Conservation (phyloP, 495 filamentous ascomycete species). For the Xylaria venustula region DNA sequence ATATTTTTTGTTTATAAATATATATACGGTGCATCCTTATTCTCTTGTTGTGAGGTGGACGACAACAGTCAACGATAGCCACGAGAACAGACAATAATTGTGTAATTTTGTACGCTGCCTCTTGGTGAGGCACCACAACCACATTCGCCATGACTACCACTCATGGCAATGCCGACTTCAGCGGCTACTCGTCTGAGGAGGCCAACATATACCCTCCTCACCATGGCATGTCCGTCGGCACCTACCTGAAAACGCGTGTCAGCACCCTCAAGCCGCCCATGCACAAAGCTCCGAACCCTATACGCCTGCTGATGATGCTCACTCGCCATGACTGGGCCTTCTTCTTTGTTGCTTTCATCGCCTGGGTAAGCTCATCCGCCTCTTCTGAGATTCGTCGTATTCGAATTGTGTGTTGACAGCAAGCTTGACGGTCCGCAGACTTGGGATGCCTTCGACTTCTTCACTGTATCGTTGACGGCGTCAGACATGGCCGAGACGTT, state of each 20-base stretch:
- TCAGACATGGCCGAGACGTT: conserved; percentile 66
- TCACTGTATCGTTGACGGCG: conserved; percentile 80
- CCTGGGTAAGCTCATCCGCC: conserved; percentile 53
- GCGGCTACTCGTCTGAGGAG: conserved; percentile 12
- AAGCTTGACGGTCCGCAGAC: conserved; percentile 40
- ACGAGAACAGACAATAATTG: not conserved
- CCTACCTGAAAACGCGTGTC: conserved; percentile 70
- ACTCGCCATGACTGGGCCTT: conserved; percentile 81
- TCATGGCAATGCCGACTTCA: not conserved
- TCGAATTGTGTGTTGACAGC: not conserved
- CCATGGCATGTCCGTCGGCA: conserved; percentile 53
- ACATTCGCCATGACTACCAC: conserved; percentile 1
- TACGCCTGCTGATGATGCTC: conserved; percentile 66
- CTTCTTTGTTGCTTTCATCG: conserved; percentile 69
- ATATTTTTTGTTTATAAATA: too few species aligned
- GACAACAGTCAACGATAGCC: too few species aligned
- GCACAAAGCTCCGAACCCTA: conserved; percentile 75
- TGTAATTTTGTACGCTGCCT: not conserved
- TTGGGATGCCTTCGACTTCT: conserved; percentile 92
- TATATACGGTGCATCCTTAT: too few species aligned
- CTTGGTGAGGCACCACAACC: not conserved
- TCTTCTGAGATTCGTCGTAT: not conserved
- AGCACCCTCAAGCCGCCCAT: conserved; percentile 74
- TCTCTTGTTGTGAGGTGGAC: too few species aligned
- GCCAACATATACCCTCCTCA: conserved; percentile 32